These are phyloP conservation scores for Pilatotrama ljubarskyi DNA, from an alignment of 768 basidiomycete species.

Conservation along the genomic window DNA sequence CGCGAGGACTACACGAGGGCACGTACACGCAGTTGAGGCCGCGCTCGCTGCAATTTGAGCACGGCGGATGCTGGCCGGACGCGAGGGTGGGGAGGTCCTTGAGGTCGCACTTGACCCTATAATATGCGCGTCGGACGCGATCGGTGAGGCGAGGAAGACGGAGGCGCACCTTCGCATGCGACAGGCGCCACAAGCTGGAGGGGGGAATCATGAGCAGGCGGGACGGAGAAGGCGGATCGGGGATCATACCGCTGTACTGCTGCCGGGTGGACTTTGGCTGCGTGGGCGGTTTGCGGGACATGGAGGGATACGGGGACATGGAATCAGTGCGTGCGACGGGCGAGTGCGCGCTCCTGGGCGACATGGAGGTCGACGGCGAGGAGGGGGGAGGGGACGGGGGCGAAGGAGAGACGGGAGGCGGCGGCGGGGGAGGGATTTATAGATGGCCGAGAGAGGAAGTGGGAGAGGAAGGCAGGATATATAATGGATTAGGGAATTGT, in stretches of 20 bases:
- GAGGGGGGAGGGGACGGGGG: slow-evolving; percentile 29
- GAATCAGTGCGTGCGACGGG: slow-evolving; percentile 22
- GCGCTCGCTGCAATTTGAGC: slow-evolving; percentile 89
- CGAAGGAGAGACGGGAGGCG: slow-evolving; percentile 27
- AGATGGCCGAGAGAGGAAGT: slow-evolving; percentile 16
- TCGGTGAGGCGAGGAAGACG: slow-evolving; percentile 12
- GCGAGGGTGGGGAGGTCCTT: slow-evolving; percentile 69
- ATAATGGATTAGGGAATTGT: slow-evolving; percentile 20
- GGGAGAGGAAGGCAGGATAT: slow-evolving; percentile 20
- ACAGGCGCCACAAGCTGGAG: slow-evolving; percentile 94
- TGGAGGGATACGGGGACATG: slow-evolving; percentile 19
- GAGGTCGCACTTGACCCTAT: slow-evolving; percentile 89
- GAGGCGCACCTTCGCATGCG: slow-evolving; percentile 73
- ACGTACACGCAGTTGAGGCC: slow-evolving; percentile 92
- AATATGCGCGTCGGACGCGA: neutral
- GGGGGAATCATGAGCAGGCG: slow-evolving; percentile 45
- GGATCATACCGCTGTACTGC: slow-evolving; percentile 27
- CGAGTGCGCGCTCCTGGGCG: slow-evolving; percentile 40
- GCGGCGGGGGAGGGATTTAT: slow-evolving; percentile 18
- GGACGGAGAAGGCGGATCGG: slow-evolving; percentile 39
- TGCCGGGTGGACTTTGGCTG: slow-evolving; percentile 30
- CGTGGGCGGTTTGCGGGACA: slow-evolving; percentile 23
- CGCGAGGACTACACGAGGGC: neutral
- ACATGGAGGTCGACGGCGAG: slow-evolving; percentile 46
- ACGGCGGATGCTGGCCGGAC: slow-evolving; percentile 49